phyloP scores from a whole-genome alignment of 1,139 yeast genomes.

The Yamadazyma mexicana region DNA sequence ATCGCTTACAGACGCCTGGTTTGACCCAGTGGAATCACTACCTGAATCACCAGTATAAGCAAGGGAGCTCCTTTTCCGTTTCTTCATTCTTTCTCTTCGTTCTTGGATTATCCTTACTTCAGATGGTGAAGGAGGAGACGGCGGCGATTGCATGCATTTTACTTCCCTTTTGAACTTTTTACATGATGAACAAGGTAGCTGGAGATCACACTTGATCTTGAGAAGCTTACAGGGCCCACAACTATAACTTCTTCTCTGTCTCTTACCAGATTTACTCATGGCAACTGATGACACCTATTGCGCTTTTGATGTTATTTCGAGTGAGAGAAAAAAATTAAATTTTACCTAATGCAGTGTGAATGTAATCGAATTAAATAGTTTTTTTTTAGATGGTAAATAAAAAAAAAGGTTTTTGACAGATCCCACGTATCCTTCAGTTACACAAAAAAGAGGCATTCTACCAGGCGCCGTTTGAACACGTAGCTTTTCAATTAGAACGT shows the following conservation, averaged over 20 bases:
- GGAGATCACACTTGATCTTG: constrained; percentile 54
- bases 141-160: constrained; percentile 42
- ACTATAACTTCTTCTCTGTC: constrained; percentile 51
- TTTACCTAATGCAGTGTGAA: too few relatives aligned
- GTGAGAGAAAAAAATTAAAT: too few relatives aligned
- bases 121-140: constrained; percentile 44
- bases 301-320: too few relatives aligned
- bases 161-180: constrained; percentile 39
- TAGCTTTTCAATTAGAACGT: too few relatives aligned
- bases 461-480: too few relatives aligned
- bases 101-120: constrained; percentile 26
- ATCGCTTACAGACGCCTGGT: background rate
- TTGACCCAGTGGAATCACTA: background rate
- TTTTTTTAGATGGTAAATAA: too few relatives aligned
- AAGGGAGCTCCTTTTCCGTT: constrained; percentile 8
- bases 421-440: too few relatives aligned
- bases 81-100: constrained; percentile 21
- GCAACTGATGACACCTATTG: too few relatives aligned
- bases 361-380: too few relatives aligned
- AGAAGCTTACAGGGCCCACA: constrained; percentile 58
- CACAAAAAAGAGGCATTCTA: too few relatives aligned
- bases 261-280: constrained; percentile 15
- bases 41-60: background rate
- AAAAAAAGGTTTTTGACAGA: too few relatives aligned
- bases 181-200: constrained; percentile 52